Base-by-base conservation (phyloP, 2,329 filamentous ascomycete species). In the Paracorniculantispora psalliotae region DNA sequence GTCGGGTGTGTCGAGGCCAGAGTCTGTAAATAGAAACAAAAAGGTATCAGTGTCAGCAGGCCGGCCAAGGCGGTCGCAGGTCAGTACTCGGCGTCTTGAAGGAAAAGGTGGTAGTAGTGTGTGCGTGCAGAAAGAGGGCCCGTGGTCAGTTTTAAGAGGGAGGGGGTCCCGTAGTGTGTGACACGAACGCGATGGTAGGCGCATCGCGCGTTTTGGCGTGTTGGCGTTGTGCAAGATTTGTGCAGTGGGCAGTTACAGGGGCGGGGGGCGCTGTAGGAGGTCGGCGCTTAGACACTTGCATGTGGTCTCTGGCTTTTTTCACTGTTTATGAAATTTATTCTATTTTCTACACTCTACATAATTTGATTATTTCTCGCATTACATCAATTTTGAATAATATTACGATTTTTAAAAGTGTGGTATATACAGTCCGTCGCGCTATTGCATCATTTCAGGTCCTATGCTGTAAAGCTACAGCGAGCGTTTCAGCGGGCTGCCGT, bases 41-140 rank as follows among this genome's bases (percentile, higher is more conserved):
- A 53, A 46, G 23, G 4, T 26, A n/a, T n/a, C n/a, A n/a, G n/a
- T 23, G 51, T 26, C 52, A 50, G 37, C 17, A 46, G 51, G 60
- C 51, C 60, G 58, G 50, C 46, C 58, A 59, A 59, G 58, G 43
- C 35, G 58, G 58, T 59, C 58, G 46, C 56, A 59, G 56, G 48
- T 35, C 19, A 30, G 17, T 39, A 33, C 41, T 46, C 23, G 15
- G 23, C 26, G 28, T 30, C 26, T 59, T 54, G 35, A 13, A 53
- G 47, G 39, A 41, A 58, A 51, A 15, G 48, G 43, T 44, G 13
- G 48, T 17, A 49, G 49, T 51, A 35, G 41, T 12, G 53, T 54
- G 47, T 48, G 53, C 35, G 52, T 25, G 39, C 28, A 57, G 51
- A 53, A 46, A 44, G 56, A 55, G 55, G 59, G 39, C 59, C 35